A percentile compares a stretch with the other conserved stretches of the same genome.
These are phyloP conservation scores for Amanita inopinata DNA, from an alignment of 768 basidiomycete genomes.

Conservation along the genomic window DNA sequence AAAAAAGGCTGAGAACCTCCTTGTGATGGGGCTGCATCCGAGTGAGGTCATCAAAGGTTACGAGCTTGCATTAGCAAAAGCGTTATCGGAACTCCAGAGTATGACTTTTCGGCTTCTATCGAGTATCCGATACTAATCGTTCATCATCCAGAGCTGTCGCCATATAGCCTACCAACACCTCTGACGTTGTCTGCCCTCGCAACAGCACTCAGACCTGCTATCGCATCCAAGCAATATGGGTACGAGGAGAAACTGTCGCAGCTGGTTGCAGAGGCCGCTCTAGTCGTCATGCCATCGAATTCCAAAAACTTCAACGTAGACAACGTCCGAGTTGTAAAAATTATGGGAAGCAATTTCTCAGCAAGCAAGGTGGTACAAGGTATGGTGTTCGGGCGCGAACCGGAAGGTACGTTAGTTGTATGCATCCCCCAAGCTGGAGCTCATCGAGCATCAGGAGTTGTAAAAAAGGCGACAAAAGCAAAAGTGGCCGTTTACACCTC, in stretches of 20 bases:
- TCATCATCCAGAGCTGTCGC: conserved; percentile 49
- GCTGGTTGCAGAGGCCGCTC: conserved; percentile 87
- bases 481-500: conserved; percentile 97
- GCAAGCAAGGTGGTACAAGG: conserved; percentile 86
- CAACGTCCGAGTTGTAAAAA: conserved; percentile 96
- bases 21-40: conserved; percentile 95
- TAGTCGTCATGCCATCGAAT: conserved; percentile 85
- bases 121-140: conserved; percentile 9
- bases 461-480: conserved; percentile 76
- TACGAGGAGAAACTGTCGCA: conserved; percentile 73
- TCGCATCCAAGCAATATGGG: conserved; percentile 97
- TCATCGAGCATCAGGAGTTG: conserved; percentile 39
- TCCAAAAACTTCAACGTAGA: conserved; percentile 95
- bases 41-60: conserved; percentile 94
- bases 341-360: conserved; percentile 87
- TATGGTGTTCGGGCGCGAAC: conserved; percentile 97
- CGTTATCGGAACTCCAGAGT: conserved; percentile 86
- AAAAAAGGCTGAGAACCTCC: conserved; percentile 84
- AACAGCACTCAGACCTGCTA: conserved; percentile 77
- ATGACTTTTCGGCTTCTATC: conserved; percentile 23
- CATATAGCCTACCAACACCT: conserved; percentile 59
- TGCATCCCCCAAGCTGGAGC: conserved; percentile 1
- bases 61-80: conserved; percentile 81
- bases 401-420: conserved; percentile 60
- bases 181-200: conserved; percentile 60